Conservation (phyloP, 2,329 filamentous ascomycete genomes). For the Pseudogymnoascus sp. region DNA sequence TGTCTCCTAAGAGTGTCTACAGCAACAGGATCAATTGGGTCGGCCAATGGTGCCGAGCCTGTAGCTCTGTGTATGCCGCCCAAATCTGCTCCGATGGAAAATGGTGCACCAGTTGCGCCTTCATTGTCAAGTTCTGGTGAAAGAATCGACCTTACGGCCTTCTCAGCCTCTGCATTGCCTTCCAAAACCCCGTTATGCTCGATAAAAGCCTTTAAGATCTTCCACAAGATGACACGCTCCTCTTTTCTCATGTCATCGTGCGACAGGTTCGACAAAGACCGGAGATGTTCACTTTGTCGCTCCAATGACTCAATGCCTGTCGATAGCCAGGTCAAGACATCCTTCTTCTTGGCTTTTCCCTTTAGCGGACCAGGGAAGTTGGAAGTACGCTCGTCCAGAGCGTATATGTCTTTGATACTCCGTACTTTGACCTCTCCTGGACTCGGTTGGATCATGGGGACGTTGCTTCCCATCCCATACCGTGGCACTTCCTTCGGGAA, state of each 20-base stretch:
- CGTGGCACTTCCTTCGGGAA: constrained; percentile 86
- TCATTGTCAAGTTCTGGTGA: constrained; percentile 45
- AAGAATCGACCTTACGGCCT: constrained; percentile 67
- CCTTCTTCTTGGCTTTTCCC: constrained; percentile 92
- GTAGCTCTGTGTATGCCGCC: constrained; percentile 33
- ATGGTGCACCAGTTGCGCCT: constrained; percentile 23
- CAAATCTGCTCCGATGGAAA: constrained; percentile 33
- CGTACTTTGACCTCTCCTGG: constrained; percentile 77
- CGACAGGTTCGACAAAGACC: constrained; percentile 43
- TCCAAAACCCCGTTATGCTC: constrained; percentile 82
- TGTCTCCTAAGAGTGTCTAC: constrained; percentile 66
- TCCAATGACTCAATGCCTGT: constrained; percentile 70
- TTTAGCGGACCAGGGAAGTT: constrained; percentile 88
- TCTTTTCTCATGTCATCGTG: constrained; percentile 63
- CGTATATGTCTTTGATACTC: constrained; percentile 65
- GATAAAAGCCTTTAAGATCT: constrained; percentile 71
- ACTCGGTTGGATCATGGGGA: constrained; percentile 73
- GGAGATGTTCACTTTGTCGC: constrained; percentile 34
- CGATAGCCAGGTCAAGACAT: constrained; percentile 72
- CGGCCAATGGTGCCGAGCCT: constrained; percentile 41
- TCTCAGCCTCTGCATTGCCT: constrained; percentile 62
- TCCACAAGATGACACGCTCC: constrained; percentile 82
- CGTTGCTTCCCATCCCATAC: constrained; percentile 61
- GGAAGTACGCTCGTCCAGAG: constrained; percentile 62
- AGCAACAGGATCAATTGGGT: constrained; percentile 61